Conservation (phyloP, 2,329 filamentous ascomycete species). For the Venturiaceae sp. region DNA sequence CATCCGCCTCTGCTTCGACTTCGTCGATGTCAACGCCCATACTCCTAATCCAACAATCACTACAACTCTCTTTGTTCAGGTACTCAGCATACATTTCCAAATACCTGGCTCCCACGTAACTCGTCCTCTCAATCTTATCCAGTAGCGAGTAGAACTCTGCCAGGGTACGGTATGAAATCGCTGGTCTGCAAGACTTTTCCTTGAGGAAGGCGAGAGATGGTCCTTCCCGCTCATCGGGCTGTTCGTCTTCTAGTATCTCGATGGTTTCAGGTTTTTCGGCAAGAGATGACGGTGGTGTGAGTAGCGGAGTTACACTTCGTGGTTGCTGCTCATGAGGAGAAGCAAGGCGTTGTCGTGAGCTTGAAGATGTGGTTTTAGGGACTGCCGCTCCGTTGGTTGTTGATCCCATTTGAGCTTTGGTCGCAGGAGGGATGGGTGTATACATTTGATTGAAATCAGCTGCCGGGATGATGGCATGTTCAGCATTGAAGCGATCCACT, state of each 20-base stretch:
- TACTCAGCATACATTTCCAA: conserved; percentile 19
- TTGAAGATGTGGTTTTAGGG: not conserved
- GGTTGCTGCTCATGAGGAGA: not conserved
- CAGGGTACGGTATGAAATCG: conserved; percentile 15
- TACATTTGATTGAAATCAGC: not conserved
- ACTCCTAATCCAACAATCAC: conserved; percentile 16
- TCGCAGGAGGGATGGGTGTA: not conserved
- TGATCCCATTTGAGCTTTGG: not conserved
- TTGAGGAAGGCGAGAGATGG: not conserved
- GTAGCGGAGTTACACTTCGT: not conserved
- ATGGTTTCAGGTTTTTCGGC: not conserved
- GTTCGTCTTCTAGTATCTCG: not conserved
- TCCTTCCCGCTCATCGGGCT: not conserved
- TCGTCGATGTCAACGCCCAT: not conserved
- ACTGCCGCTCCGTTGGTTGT: not conserved
- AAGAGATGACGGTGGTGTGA: not conserved
- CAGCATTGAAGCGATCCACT: not conserved
- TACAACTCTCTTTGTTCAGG: conserved; percentile 15
- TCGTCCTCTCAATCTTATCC: conserved; percentile 15
- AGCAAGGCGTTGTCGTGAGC: not conserved
- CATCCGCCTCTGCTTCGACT: not conserved
- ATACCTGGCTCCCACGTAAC: conserved; percentile 13
- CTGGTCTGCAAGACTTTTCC: not conserved
- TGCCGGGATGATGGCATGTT: not conserved
- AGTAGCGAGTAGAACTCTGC: conserved; percentile 19